Evolutionary conservation across 805 yeast genomes (phyloP).

Genomic region (Kuraishia capsulata): DNA sequence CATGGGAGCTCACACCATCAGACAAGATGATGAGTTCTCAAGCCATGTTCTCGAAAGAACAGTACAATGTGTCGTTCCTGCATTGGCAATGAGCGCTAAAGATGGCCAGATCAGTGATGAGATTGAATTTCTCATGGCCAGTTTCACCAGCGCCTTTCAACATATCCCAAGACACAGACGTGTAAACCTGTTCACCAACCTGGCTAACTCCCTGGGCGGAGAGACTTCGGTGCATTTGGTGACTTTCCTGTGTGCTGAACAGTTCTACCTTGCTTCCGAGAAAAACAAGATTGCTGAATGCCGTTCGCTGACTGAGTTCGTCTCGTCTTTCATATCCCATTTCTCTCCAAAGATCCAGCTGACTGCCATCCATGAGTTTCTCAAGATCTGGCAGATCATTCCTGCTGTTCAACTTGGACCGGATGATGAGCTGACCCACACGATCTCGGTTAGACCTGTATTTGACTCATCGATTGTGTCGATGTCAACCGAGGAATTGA

Average conservation of each 20-base stretch:
- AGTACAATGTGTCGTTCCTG: slow-evolving; percentile 83
- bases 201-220: slow-evolving; percentile 68
- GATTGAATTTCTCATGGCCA: slow-evolving; percentile 73
- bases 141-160: slow-evolving; percentile 89
- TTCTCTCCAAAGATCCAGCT: slow-evolving; percentile 66
- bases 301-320: slow-evolving; percentile 60
- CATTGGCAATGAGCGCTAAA: slow-evolving; percentile 48
- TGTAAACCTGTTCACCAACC: slow-evolving; percentile 70
- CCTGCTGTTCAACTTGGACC: slow-evolving; percentile 32
- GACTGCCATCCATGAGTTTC: slow-evolving; percentile 38
- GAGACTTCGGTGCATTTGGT: slow-evolving; percentile 60
- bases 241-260: slow-evolving; percentile 73
- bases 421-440: slow-evolving; percentile 16
- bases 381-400: slow-evolving; percentile 40
- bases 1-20: slow-evolving; percentile 96
- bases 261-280: slow-evolving; percentile 45
- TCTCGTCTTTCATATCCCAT: slow-evolving; percentile 56
- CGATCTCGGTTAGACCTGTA: slow-evolving; percentile 42
- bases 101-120: slow-evolving; percentile 40
- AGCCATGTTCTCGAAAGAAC: slow-evolving; percentile 90
- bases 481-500: slow-evolving; percentile 37
- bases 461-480: slow-evolving; percentile 55
- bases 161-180: slow-evolving; percentile 97
- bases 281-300: slow-evolving; percentile 61
- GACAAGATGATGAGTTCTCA: slow-evolving; percentile 95